phyloP scores from a whole-genome alignment of 1,284 basidiomycete genomes.

The Blastosporella zonata region DNA sequence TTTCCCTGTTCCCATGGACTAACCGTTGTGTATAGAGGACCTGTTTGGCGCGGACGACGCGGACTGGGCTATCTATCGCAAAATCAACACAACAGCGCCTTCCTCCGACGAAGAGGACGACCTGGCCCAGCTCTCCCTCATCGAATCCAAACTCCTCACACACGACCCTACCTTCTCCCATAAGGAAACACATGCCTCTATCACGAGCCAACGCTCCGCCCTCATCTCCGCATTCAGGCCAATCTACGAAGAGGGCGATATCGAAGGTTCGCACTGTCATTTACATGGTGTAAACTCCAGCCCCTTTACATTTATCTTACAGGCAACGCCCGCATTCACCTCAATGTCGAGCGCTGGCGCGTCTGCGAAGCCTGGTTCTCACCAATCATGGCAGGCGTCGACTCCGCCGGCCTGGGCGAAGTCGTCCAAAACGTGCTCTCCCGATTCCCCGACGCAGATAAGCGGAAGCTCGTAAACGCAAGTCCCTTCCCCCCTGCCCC shows the following conservation, averaged over 20 bases:
- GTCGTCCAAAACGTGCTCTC: constrained; percentile 84
- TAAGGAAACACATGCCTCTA: constrained; percentile 81
- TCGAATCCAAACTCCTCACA: constrained; percentile 83
- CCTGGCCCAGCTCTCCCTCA: constrained; percentile 60
- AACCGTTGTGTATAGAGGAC: constrained; percentile 63
- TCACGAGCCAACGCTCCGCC: constrained; percentile 75
- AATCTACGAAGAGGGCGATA: constrained; percentile 66
- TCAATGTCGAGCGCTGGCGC: constrained; percentile 92
- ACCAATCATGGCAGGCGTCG: constrained; percentile 90
- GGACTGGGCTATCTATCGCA: constrained; percentile 97
- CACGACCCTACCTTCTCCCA: constrained; percentile 83
- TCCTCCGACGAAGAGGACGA: constrained; percentile 98
- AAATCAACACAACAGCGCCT: constrained; percentile 86
- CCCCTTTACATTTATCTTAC: not conserved
- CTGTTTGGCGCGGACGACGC: constrained; percentile 94
- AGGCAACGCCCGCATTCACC: constrained; percentile 76
- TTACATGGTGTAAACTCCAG: no score
- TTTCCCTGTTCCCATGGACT: not conserved
- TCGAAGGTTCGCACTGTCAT: constrained; percentile 47
- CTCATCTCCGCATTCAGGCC: constrained; percentile 84
- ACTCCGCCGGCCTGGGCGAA: constrained; percentile 92
- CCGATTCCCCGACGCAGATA: constrained; percentile 72
- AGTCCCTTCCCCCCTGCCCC: constrained; percentile 4
- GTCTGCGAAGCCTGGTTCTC: constrained; percentile 95
- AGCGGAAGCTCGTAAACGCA: constrained; percentile 58